Evolutionary conservation across 352 stramenopile species (phyloP), one percentile per base, ranked within the genome.

Genomic region (Phytopythium litorale): DNA sequence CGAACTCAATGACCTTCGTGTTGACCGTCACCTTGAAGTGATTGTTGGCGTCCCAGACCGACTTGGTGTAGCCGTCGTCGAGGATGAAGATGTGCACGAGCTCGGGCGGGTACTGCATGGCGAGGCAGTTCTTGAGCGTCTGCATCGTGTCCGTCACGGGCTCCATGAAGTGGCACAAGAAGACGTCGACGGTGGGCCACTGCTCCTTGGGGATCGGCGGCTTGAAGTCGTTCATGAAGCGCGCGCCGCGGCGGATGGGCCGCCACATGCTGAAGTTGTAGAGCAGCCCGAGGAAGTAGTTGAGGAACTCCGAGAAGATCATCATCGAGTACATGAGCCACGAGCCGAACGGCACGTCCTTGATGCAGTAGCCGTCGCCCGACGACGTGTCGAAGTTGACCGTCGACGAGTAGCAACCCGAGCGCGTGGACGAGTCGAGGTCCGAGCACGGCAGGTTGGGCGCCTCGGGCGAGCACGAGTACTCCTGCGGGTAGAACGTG

Each of bases 191-290:
- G 0, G 78, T 91, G 19, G 88, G 88, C 87, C 87, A 96, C 70
- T 96, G 85, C 63, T 93, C 82, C 75, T 92, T 93, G 38, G 87
- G 85, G 62, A 96, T 84, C 23, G 82, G 83, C 19, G 87, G 87
- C 80, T 96, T 94, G 66, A 96, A 96, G 72, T 96, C 87, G 70
- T 92, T 92, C 78, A 96, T 76, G 77, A 76, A 96, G 30, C 84
- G 87, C 60, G 87, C 87, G 38, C 87, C 87, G 73, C 87, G 87
- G 80, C 87, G 87, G 43, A 96, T 91, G 13, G 87, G 87, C 57
- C 84, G 84, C 87, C 87, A 96, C 87, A 96, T 96, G 83, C 81
- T 90, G 69, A 96, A 94, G 81, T 96, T 93, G 73, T 89, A 96
- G 1, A 96, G 76, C 64, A 96, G 65, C 60, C 87, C 87, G 30